Evolutionary conservation across 129 eudicot genomes (phyloP).

Genomic region (Smallanthus sonchifolius): DNA sequence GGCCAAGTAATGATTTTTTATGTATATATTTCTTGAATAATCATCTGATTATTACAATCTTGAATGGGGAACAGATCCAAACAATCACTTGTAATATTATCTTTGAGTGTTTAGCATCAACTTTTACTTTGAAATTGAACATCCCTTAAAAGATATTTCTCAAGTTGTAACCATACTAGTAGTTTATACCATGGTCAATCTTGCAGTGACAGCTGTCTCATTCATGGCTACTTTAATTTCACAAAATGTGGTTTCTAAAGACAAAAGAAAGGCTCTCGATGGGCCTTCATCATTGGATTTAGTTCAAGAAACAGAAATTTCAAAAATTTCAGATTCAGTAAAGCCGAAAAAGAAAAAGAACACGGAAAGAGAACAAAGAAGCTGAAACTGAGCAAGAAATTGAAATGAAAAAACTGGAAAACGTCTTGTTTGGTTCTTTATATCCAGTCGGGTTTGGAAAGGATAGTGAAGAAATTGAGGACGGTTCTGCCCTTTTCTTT

Average conservation of each 20-base stretch:
- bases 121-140: background rate
- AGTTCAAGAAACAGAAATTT: slow-evolving; percentile 24
- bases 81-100: background rate
- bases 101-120: too few relatives aligned
- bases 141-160: background rate
- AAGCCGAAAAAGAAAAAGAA: slow-evolving; percentile 55
- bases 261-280: slow-evolving; percentile 42
- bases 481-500: slow-evolving; percentile 56
- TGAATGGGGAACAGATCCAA: background rate
- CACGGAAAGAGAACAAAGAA: slow-evolving; percentile 30
- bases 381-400: slow-evolving; percentile 48
- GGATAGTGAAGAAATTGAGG: slow-evolving; percentile 35
- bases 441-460: slow-evolving; percentile 74
- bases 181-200: background rate
- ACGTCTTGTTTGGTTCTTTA: slow-evolving; percentile 62
- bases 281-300: slow-evolving; percentile 34
- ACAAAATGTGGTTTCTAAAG: slow-evolving; percentile 58
- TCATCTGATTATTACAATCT: background rate
- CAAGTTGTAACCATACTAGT: background rate
- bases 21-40: background rate
- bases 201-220: slow-evolving; percentile 20
- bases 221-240: slow-evolving; percentile 67
- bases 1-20: too few relatives aligned
- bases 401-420: slow-evolving; percentile 73
- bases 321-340: slow-evolving; percentile 11